Percentiles rank a stretch among this genome's conserved stretches.
Evolutionary conservation across 73 alveolate species (phyloP).

Genomic region (Uronychia binucleata): DNA sequence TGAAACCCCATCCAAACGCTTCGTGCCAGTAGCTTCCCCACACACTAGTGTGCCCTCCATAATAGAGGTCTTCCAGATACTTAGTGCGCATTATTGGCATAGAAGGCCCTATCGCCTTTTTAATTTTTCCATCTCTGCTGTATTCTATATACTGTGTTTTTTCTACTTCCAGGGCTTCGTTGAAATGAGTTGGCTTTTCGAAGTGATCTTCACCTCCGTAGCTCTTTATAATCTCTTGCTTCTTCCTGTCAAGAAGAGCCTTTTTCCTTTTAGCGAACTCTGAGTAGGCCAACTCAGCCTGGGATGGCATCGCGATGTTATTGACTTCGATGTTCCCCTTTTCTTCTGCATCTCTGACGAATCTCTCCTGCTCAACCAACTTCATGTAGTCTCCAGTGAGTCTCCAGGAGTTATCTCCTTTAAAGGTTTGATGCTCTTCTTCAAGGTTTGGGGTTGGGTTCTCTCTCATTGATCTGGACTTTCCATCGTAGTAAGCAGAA

Average conservation of each 20-base stretch:
- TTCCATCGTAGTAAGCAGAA: slow-evolving; percentile 76
- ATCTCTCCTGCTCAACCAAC: slow-evolving; percentile 67
- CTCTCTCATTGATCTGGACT: slow-evolving; percentile 80
- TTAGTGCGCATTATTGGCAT: slow-evolving; percentile 21
- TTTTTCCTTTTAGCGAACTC: slow-evolving; percentile 57
- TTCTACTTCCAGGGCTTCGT: slow-evolving; percentile 25
- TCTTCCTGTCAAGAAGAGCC: slow-evolving; percentile 53
- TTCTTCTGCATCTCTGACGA: slow-evolving; percentile 56
- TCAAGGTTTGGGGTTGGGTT: slow-evolving; percentile 74
- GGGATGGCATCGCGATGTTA: slow-evolving; percentile 86
- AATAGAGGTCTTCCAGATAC: slow-evolving; percentile 61
- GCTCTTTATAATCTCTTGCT: slow-evolving; percentile 50
- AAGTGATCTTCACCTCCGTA: slow-evolving; percentile 87
- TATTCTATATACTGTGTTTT: neutral
- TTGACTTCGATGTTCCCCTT: slow-evolving; percentile 73
- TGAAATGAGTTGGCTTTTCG: slow-evolving; percentile 36
- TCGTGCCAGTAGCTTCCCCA: slow-evolving; percentile 77
- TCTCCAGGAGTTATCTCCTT: slow-evolving; percentile 70
- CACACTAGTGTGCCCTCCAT: slow-evolving; percentile 53
- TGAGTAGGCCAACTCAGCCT: slow-evolving; percentile 75
- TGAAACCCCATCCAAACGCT: slow-evolving; percentile 76
- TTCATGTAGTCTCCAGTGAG: slow-evolving; percentile 67
- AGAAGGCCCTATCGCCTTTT: neutral
- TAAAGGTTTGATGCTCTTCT: slow-evolving; percentile 48
- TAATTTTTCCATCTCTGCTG: neutral